Conservation (phyloP, 805 yeast species). For the Osmozyma mogii region DNA sequence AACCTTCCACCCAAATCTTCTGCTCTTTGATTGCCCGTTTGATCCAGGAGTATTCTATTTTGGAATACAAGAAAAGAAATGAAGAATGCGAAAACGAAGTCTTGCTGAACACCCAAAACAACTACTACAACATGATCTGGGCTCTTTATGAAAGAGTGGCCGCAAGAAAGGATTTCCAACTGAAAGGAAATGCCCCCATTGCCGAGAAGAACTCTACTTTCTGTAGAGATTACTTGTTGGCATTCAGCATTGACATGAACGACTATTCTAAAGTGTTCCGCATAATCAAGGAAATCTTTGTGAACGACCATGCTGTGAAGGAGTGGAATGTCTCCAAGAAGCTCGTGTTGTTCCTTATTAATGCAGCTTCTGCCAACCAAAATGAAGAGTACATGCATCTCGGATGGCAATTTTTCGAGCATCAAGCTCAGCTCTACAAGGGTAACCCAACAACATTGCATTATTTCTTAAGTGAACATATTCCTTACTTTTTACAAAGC, state of each 20-base stretch:
- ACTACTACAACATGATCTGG: slow-evolving; percentile 19
- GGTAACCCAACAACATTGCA: slow-evolving; percentile 15
- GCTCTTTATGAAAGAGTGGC: slow-evolving; percentile 25
- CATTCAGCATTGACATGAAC: slow-evolving; percentile 24
- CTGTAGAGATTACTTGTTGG: slow-evolving; percentile 24
- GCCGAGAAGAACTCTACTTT: not conserved
- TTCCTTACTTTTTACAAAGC: slow-evolving; percentile 10
- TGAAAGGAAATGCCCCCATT: not conserved
- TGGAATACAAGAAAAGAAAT: slow-evolving; percentile 8
- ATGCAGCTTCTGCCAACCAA: slow-evolving; percentile 14
- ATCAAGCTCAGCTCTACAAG: slow-evolving; percentile 21
- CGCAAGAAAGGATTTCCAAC: slow-evolving; percentile 29
- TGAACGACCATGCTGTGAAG: slow-evolving; percentile 22
- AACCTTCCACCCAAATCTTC: slow-evolving; percentile 21
- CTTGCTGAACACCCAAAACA: slow-evolving; percentile 8
- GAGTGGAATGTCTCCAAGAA: slow-evolving; percentile 24
- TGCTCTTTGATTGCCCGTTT: slow-evolving; percentile 23
- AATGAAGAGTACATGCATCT: slow-evolving; percentile 23
- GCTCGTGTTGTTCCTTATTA: slow-evolving; percentile 21
- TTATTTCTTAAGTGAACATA: slow-evolving; percentile 24
- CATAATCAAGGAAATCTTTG: slow-evolving; percentile 26
- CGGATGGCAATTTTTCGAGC: slow-evolving; percentile 26
- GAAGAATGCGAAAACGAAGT: slow-evolving; percentile 1
- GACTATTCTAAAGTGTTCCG: slow-evolving; percentile 29
- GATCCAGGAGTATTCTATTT: slow-evolving; percentile 13